Evolutionary conservation across 768 basidiomycete species (phyloP).

Genomic region (Hericium alpestre): DNA sequence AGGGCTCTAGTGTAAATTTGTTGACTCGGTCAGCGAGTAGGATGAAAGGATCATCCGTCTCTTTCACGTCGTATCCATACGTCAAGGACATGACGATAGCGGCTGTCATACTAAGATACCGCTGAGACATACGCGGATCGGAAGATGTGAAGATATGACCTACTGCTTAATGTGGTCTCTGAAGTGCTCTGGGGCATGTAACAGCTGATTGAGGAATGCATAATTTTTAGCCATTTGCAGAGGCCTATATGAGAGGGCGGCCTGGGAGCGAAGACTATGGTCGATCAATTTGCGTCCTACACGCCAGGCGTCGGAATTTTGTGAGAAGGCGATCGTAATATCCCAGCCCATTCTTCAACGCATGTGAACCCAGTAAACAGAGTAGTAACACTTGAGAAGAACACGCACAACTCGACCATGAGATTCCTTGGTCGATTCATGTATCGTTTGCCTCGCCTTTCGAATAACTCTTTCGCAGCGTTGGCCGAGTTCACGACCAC

Average conservation of each 20-base stretch:
- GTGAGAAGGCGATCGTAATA: background rate
- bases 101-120: constrained; percentile 25
- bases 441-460: background rate
- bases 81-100: constrained; percentile 30
- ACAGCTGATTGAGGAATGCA: background rate
- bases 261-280: background rate
- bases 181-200: background rate
- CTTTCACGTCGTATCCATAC: constrained; percentile 36
- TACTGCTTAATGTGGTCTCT: background rate
- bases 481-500: background rate
- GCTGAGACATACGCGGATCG: background rate
- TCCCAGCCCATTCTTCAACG: background rate
- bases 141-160: background rate
- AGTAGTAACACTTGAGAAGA: no score
- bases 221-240: background rate
- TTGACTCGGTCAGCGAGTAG: constrained; percentile 28
- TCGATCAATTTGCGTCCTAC: background rate
- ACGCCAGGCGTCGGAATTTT: background rate
- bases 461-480: background rate
- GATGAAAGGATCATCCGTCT: constrained; percentile 33
- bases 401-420: background rate
- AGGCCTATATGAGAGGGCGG: background rate
- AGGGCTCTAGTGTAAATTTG: constrained; percentile 21
- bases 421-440: background rate
- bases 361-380: background rate